Percentiles rank a stretch among this genome's conserved stretches.
Evolutionary conservation across 306 rosid genomes (phyloP).

Genomic region (Delonix regia): DNA sequence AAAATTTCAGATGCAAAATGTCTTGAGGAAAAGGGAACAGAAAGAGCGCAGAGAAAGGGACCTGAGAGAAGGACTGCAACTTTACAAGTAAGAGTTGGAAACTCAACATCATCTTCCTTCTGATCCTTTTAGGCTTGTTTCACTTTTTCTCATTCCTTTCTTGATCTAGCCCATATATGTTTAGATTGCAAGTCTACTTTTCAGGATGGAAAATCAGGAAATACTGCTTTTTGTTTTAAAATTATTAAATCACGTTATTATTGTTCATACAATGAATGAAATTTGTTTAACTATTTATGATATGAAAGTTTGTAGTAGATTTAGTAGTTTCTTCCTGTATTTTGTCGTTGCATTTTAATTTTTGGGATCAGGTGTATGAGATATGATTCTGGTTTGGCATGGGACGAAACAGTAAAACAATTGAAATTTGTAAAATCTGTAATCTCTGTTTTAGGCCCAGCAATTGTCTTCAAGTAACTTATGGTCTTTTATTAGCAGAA

Average conservation of each 20-base stretch:
- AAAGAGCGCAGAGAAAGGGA: constrained; percentile 68
- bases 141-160: constrained; percentile 9
- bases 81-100: constrained; percentile 65
- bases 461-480: background rate
- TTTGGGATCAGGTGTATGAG: background rate
- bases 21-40: constrained; percentile 72
- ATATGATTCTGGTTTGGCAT: constrained; percentile 11
- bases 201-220: constrained; percentile 26
- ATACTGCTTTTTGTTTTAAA: background rate
- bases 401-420: background rate
- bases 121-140: constrained; percentile 22
- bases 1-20: constrained; percentile 85
- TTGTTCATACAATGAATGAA: background rate
- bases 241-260: background rate
- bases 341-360: background rate
- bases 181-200: background rate
- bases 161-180: background rate
- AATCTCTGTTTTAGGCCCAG: background rate
- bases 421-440: background rate
- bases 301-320: background rate
- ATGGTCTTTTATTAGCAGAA: background rate
- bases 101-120: constrained; percentile 12
- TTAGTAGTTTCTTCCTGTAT: constrained; percentile 6
- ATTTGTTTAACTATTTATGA: background rate
- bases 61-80: constrained; percentile 79